Conservation (phyloP, 2,329 filamentous ascomycete species). For the Chaetomium globosum region DNA sequence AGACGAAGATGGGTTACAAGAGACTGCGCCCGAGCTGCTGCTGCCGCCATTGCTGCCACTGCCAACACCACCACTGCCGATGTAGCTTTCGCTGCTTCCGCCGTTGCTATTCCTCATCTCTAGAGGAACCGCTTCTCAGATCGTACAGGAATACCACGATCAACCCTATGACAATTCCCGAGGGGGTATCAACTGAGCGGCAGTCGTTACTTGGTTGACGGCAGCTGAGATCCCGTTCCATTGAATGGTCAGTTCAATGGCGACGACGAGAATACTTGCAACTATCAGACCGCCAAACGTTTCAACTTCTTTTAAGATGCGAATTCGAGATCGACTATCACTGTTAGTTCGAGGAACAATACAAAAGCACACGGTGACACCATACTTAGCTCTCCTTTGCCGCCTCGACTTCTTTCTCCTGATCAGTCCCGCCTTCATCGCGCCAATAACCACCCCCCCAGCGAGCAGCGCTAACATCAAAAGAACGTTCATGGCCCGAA, state of each 20-base stretch:
- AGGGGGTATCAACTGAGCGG: slow-evolving; percentile 32
- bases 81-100: neutral
- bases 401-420: slow-evolving; percentile 18
- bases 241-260: slow-evolving; percentile 33
- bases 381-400: slow-evolving; percentile 21
- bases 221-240: slow-evolving; percentile 32
- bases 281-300: slow-evolving; percentile 32
- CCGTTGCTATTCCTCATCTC: neutral
- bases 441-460: slow-evolving; percentile 20
- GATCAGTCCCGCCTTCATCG: slow-evolving; percentile 24
- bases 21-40: neutral
- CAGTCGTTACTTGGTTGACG: slow-evolving; percentile 28
- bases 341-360: neutral
- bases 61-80: slow-evolving; percentile 3
- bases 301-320: slow-evolving; percentile 31
- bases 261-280: slow-evolving; percentile 30
- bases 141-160: slow-evolving; percentile 21
- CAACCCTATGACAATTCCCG: slow-evolving; percentile 26
- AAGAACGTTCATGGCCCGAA: slow-evolving; percentile 30
- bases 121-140: neutral
- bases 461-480: slow-evolving; percentile 28
- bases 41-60: slow-evolving; percentile 3
- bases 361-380: neutral
- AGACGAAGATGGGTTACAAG: neutral
- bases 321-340: slow-evolving; percentile 25